A percentile compares a stretch with the other conserved stretches of the same genome.
Conservation (phyloP, 2,329 filamentous ascomycete genomes). For the Samsoniella hepiali region DNA sequence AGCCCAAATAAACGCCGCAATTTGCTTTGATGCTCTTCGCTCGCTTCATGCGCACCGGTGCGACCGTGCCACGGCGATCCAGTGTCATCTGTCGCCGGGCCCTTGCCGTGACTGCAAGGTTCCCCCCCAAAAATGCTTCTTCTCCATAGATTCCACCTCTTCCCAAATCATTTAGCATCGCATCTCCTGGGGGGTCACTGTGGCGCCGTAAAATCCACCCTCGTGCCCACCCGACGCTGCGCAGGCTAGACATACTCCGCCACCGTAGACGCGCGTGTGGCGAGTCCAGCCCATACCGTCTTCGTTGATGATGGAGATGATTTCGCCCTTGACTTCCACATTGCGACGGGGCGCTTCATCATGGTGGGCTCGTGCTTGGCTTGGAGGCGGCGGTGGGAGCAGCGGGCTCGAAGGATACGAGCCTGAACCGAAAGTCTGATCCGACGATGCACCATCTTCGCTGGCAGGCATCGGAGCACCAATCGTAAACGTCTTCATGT, state of each 20-base stretch:
- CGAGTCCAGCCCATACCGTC: constrained; percentile 52
- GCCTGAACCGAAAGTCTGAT: constrained; percentile 35
- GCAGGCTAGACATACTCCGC: constrained; percentile 56
- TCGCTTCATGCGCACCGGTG: not conserved
- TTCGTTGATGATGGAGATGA: constrained; percentile 47
- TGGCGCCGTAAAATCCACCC: constrained; percentile 53
- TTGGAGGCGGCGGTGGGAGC: constrained; percentile 46
- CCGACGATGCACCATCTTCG: constrained; percentile 24
- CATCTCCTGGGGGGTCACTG: constrained; percentile 51
- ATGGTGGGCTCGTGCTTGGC: not conserved
- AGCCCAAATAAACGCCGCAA: constrained; percentile 7
- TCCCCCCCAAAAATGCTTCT: not conserved
- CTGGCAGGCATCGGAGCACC: constrained; percentile 29
- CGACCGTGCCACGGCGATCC: constrained; percentile 1
- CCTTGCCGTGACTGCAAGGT: not conserved
- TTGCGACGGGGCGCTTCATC: constrained; percentile 32
- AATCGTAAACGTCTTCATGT: constrained; percentile 40
- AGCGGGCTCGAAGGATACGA: constrained; percentile 48
- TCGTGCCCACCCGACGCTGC: constrained; percentile 44
- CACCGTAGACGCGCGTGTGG: constrained; percentile 58
- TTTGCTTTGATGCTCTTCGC: constrained; percentile 4
- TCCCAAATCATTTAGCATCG: constrained; percentile 29
- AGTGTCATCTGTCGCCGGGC: not conserved
- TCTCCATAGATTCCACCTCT: not conserved
- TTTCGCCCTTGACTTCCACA: constrained; percentile 48